Evolutionary conservation across 129 eudicot genomes (phyloP), one percentile per base, ranked within the genome.

Genomic region (Flaveria trinervia): DNA sequence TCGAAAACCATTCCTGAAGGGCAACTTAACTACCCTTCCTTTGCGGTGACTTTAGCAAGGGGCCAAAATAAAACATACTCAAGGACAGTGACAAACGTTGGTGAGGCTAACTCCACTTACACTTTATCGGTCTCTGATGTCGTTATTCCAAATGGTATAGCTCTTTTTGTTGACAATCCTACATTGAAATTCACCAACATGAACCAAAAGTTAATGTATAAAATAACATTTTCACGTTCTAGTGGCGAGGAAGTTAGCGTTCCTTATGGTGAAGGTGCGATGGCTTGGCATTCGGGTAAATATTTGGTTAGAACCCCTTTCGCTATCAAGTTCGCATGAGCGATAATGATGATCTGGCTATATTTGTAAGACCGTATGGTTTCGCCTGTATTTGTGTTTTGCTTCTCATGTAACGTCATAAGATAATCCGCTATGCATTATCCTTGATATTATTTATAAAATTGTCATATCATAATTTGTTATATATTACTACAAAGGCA

Each of bases 51-150:
- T 0, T 30, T 78, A 28, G 81, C 75, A 9, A 80, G n/a, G 1
- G 82, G 72, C 5, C 83, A 54, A 30, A 50, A 33, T 0, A 76
- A 82, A 48, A 74, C 77, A 0, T 88, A 82, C 65, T 36, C 81
- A 15, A 85, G 92, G 80, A 83, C 73, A 1, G 87, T 88, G 71
- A 83, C 89, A 4, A 88, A 85, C 52, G 92, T 88, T n/a, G 92
- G 92, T 5, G 80, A 60, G 41, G 82, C 83, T 44, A 75, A 49
- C 66, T 85, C 85, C n/a, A 73, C 80, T 45, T 88, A 88, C 56
- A 70, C 57, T 2, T 11, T 77, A 11, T 74, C 79, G 0, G 45
- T 0, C 16, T 0, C n/a, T 3, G 1, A 67, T 46, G 52, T 74
- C 7, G 8, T 5, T 13, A 1, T 81, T 1, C 87, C 89, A 23